Base-by-base conservation (phyloP, 2,329 filamentous ascomycete species). In the Albifimbria verrucaria region DNA sequence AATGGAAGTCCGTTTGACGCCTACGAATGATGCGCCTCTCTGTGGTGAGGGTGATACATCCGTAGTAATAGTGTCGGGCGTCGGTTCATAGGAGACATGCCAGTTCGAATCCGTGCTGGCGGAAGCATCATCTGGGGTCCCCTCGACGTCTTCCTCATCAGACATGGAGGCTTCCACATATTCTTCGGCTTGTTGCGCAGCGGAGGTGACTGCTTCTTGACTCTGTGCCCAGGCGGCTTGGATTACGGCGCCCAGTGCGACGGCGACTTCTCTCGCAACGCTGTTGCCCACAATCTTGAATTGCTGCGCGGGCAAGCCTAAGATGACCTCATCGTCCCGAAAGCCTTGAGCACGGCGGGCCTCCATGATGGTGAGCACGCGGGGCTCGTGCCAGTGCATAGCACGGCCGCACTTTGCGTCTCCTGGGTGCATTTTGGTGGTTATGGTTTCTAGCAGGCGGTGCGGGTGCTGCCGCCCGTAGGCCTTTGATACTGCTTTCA, bases 221-320 rank as follows among this genome's bases (percentile, higher is more conserved):
- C 60, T 70, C 46, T 62, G 53, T 2, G 51, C 59, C 65, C 68
- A 70, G 0, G 86, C 86, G 55, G 86, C 78, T 7, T 86, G 74
- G 12, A 92, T 70, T 10, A 77, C 73, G 4, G 89, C 62, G 0
- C 90, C 90, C 1, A 92, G 65, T 0, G 83, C 82, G 18, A 91
- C 68, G 0, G 88, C 82, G 1, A 90, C 80, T 22, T 83, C 80
- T 9, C 89, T 74, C 3, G 89, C 82, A 0, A 95, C 90, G 24
- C 86, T 89, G 66, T 95, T 95, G 0, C 90, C 90, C 0, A 92
- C 75, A 20, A 90, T 82, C 51, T 77, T 80, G 72, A 81, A 85
- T 62, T 90, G 86, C 2, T 84, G 72, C 0, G 36, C 10, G 0
- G 77, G 66, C 0, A 51, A 62, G 0, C 89, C 89, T 1, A 92